phyloP scores from a whole-genome alignment of 371 early-diverging fungal genomes.

The Mortierella sp. region DNA sequence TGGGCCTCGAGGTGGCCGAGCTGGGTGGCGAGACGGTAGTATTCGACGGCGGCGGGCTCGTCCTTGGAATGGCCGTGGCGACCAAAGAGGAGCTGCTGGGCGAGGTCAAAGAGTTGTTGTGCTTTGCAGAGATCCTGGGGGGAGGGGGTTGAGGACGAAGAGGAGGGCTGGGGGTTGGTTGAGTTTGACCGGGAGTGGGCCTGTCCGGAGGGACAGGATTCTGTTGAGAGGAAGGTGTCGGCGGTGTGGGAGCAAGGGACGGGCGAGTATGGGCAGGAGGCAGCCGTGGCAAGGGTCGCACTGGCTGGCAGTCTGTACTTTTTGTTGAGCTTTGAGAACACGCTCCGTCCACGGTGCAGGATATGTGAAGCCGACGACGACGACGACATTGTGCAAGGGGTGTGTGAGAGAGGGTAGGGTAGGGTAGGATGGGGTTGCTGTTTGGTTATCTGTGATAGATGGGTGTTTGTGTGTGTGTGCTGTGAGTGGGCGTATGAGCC shows the following conservation, averaged over 20 bases:
- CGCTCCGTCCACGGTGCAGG: conserved; percentile 47
- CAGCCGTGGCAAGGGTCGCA: conserved; percentile 16
- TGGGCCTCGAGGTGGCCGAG: conserved; percentile 63
- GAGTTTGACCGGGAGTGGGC: conserved; percentile 10
- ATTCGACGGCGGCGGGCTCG: conserved; percentile 60
- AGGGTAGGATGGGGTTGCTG: not conserved
- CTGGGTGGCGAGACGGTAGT: conserved; percentile 60
- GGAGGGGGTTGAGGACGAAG: conserved; percentile 19
- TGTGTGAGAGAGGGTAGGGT: not conserved
- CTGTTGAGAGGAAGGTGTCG: conserved; percentile 51
- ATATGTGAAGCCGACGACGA: conserved; percentile 37
- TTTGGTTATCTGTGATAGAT: no score
- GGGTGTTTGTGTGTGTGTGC: no score
- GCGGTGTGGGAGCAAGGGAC: conserved; percentile 28
- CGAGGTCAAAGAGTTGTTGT: conserved; percentile 59
- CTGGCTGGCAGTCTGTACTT: conserved; percentile 41
- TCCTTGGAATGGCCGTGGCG: conserved; percentile 59
- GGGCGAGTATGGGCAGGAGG: conserved; percentile 16
- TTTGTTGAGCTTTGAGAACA: conserved; percentile 55
- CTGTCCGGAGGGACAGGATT: not conserved
- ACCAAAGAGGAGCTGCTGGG: conserved; percentile 72
- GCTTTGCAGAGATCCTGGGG: conserved; percentile 32
- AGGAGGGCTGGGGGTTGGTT: conserved; percentile 11
- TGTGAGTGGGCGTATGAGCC: conserved; percentile 10
- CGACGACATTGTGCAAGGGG: conserved; percentile 33